A percentile compares a stretch with the other conserved stretches of the same genome.
Conservation (phyloP, 352 stramenopile species). For the Globisporangium spinosum region DNA sequence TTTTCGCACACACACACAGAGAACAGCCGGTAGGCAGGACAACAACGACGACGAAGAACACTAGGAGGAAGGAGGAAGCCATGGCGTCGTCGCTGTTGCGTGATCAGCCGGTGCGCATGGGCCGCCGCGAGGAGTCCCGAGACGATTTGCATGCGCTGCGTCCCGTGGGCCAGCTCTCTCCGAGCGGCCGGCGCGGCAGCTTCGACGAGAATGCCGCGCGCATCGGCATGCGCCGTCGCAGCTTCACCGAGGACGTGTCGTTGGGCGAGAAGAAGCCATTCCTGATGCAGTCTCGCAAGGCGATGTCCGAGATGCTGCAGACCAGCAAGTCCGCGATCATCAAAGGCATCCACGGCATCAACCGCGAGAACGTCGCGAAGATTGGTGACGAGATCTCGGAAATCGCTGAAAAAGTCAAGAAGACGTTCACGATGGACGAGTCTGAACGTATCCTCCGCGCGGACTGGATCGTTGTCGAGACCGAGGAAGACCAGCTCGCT, state of each 20-base stretch:
- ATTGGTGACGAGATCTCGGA: slow-evolving; percentile 36
- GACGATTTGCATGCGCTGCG: slow-evolving; percentile 45
- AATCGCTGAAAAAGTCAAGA: slow-evolving; percentile 66
- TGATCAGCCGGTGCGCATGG: background rate
- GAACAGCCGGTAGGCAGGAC: background rate
- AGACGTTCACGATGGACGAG: slow-evolving; percentile 63
- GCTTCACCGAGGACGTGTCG: slow-evolving; percentile 78
- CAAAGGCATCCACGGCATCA: slow-evolving; percentile 56
- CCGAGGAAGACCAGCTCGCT: slow-evolving; percentile 66
- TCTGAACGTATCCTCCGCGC: slow-evolving; percentile 61
- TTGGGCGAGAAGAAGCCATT: slow-evolving; percentile 39
- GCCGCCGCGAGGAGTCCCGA: slow-evolving; percentile 32
- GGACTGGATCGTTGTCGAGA: slow-evolving; percentile 80
- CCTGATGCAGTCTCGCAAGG: slow-evolving; percentile 24
- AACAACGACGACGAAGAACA: background rate
- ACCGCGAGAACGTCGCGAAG: slow-evolving; percentile 47
- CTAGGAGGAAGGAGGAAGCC: slow-evolving; percentile 1
- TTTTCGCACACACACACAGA: background rate
- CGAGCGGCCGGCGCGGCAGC: slow-evolving; percentile 21
- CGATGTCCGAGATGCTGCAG: slow-evolving; percentile 44
- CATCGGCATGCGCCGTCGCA: slow-evolving; percentile 32
- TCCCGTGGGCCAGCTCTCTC: slow-evolving; percentile 46
- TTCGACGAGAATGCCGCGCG: slow-evolving; percentile 16
- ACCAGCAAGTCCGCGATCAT: slow-evolving; percentile 51
- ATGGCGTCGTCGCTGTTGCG: slow-evolving; percentile 8